Evolutionary conservation across 2,329 filamentous ascomycete species (phyloP), one percentile per base, ranked within the genome.

Genomic region (Lachnellula suecica): DNA sequence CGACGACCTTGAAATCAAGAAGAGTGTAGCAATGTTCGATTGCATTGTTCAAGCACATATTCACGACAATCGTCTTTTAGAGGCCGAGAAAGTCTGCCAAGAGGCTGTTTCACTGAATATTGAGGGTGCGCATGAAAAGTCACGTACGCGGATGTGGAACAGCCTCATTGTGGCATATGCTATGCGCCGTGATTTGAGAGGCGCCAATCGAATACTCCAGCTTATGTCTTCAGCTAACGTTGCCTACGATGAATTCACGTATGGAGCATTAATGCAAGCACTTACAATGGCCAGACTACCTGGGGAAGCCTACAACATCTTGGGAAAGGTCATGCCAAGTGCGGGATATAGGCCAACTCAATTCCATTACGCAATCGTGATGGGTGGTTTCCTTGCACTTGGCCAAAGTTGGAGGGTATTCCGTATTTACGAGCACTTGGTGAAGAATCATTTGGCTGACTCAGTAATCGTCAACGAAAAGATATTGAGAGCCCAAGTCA

Each of bases 71-170:
- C 70, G 74, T 35, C 70, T 79, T 40, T 60, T 69, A 10, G 74
- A 82, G 60, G 86, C 87, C 3, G 78, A 85, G 66, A 71, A 72
- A 35, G 72, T 89, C 44, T 82, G 85, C 27, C 66, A 79, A 44
- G 78, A 79, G 41, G 78, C 83, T 27, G 73, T 84, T 20, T 69
- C 70, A 11, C 74, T 76, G 55, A 71, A 74, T 13, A 66, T 83
- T 1, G 66, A 75, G 17, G 77, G 82, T n/a, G n/a, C n/a, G n/a
- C n/a, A n/a, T n/a, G n/a, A n/a, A n/a, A n/a, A n/a, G 1, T 73
- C 77, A 2, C 73, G 79, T 20, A 84, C 84, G 2, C 74, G 77
- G 27, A 82, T 91, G 64, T 97, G 89, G 89, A 96, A 97, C 65
- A 77, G 83, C 48, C 71, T 97, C 27, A 73, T 97, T 4, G 77